Base-by-base conservation (phyloP, 2,329 filamentous ascomycete species). In the Dactylellina cionopaga region DNA sequence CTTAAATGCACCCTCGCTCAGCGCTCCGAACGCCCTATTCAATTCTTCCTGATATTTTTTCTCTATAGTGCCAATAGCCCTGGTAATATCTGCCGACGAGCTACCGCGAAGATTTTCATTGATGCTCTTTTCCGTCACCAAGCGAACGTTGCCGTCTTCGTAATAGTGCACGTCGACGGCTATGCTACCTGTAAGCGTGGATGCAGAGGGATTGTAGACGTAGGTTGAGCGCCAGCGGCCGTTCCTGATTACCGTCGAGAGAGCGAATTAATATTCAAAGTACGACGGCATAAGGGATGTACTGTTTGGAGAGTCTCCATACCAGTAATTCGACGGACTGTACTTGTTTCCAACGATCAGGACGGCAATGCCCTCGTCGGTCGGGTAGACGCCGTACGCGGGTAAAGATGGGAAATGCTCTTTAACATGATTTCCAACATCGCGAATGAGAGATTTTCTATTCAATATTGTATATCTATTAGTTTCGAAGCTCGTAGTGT, bases 151-250 rank as follows among this genome's bases (percentile, higher is more conserved):
- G 74, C 95, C 95, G 80, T 99, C 96, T 83, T 99, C 95, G 83
- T 99, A 99, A 85, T 99, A 99, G 84, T 99, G 95, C 55, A 99
- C 94, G 77, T 98, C 93, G 59, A 97, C 91, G 80, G 94, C 92
- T 81, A 98, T 89, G 69, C 85, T 88, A 77, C 95, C 95, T 35
- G 89, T 88, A 43, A 98, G 83, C 49, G 84, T 84, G 75, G 85
- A 84, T 1, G 86, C 86, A n/a, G 88, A 83, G 0, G 92, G 88
- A 74, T 89, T 85, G 81, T 90, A 90, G 77, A 90, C 86, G 83
- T 98, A 98, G 58, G 90, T 85, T 49, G 92, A 93, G 78, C 95
- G 91, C 92, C 95, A 99, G 74, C 95, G 92, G 74, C 95, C 95
- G 82, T 97, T 98, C 92, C 90, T 92, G 75, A 17, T 29, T 2